Evolutionary conservation across 2,329 filamentous ascomycete species (phyloP).

Genomic region (Rutstroemia sp.): DNA sequence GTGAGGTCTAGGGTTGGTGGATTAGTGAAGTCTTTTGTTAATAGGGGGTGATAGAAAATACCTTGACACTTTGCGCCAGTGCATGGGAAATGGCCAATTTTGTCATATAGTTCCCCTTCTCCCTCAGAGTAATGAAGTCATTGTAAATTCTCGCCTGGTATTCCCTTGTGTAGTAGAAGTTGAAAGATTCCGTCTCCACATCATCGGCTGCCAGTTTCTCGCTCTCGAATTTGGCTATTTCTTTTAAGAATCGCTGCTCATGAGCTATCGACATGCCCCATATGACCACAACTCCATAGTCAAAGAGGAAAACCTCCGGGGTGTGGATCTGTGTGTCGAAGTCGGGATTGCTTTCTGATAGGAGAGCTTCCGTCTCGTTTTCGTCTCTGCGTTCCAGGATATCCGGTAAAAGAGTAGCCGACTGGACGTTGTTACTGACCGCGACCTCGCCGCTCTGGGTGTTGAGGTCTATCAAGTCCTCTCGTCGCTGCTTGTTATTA

Average conservation of each 20-base stretch:
- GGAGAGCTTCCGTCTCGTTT: constrained; percentile 28
- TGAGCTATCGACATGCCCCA: constrained; percentile 95
- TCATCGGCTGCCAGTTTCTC: constrained; percentile 85
- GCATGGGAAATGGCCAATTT: constrained; percentile 96
- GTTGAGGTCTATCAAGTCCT: constrained; percentile 58
- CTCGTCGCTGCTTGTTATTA: constrained; percentile 45
- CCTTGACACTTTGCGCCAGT: constrained; percentile 90
- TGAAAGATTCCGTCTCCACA: constrained; percentile 94
- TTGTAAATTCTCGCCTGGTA: constrained; percentile 99
- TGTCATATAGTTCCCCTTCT: constrained; percentile 96
- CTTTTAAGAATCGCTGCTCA: constrained; percentile 85
- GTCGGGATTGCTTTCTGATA: constrained; percentile 45
- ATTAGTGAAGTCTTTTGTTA: background rate
- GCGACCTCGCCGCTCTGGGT: constrained; percentile 29
- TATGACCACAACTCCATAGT: constrained; percentile 95
- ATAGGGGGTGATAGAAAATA: constrained; percentile 28
- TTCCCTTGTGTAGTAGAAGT: constrained; percentile 97
- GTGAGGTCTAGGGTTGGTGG: constrained; percentile 56
- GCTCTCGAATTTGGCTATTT: constrained; percentile 87
- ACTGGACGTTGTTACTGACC: constrained; percentile 29
- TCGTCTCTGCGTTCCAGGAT: constrained; percentile 30
- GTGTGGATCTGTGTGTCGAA: constrained; percentile 86
- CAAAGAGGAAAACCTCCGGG: constrained; percentile 91
- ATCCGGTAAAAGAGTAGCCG: constrained; percentile 16
- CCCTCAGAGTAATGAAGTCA: constrained; percentile 91